Base-by-base conservation (phyloP, 306 rosid species). In the Cicer judaicum region DNA sequence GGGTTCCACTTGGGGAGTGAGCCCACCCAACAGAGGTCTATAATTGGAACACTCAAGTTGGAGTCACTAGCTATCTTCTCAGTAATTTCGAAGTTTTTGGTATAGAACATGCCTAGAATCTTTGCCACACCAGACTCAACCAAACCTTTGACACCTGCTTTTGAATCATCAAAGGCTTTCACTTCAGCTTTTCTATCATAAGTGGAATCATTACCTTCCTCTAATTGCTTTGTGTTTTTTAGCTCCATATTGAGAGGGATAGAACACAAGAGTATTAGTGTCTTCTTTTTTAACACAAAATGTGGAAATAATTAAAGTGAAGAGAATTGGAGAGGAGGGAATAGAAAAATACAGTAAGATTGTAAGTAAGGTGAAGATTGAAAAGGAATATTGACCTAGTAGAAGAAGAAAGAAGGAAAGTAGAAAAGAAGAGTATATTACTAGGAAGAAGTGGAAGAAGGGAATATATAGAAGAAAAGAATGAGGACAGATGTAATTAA, bases 61-160 rank as follows among this genome's bases (percentile, higher is more conserved):
- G 78, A 34, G 4, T 36, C 65, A 10, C 16, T 40, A 2, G 9
- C 64, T 48, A 16, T 1, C 14, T 15, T 68, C 13, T 54, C 73
- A 3, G 10, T 14, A 12, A 24, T 39, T 41, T 48, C 53, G 41
- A 7, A 44, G 19, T 60, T 36, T 3, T 46, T 77, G 13, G 49
- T 40, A 44, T 79, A 62, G 39, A 87, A 87, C 53, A 87, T 87
- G 4, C 61, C 75, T 12, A 89, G 91, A 6, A 87, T 8, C 43
- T 73, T 80, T 5, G 69, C 21, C 5, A 85, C 56, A 12, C 89
- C 86, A 9, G 81, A 55, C 48, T 87, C 89, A 5, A 81, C 75
- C 4, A 87, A 72, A 61, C 91, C 91, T 43, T 85, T 16, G 2
- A 87, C 91, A 7, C 91, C 84, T 5, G 75, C 64, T 78, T 80